A percentile compares a stretch with the other conserved stretches of the same genome.
Conservation (phyloP, 2,329 filamentous ascomycete species). For the Verticillium klebahnii region DNA sequence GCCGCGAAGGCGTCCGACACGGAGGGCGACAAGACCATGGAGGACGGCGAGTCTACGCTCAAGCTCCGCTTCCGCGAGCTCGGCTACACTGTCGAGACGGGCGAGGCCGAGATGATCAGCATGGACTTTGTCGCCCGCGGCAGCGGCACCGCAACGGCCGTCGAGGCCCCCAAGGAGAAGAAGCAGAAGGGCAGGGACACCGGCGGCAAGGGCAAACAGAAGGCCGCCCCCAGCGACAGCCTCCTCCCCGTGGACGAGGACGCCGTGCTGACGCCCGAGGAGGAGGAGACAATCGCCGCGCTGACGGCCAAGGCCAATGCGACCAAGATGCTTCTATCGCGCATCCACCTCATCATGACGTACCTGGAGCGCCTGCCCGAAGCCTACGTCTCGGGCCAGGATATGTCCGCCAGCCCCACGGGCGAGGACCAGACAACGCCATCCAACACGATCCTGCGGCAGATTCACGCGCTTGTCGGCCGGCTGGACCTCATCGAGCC, state of each 20-base stretch:
- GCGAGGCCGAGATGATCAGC: conserved; percentile 95
- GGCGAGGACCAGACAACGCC: conserved; percentile 33
- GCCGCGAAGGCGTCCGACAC: conserved; percentile 29
- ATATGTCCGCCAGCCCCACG: conserved; percentile 24
- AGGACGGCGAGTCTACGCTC: conserved; percentile 53
- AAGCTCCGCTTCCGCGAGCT: conserved; percentile 77
- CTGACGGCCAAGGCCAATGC: conserved; percentile 89
- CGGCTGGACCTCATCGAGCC: conserved; percentile 80
- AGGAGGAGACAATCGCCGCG: conserved; percentile 57
- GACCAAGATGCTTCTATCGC: conserved; percentile 83
- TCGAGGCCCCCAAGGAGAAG: conserved; percentile 29
- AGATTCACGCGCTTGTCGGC: conserved; percentile 79
- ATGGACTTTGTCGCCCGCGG: conserved; percentile 89
- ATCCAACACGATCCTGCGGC: conserved; percentile 74
- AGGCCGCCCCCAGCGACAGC: conserved; percentile 22
- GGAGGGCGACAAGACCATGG: conserved; percentile 62
- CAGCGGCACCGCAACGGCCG: conserved; percentile 71
- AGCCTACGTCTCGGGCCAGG: conserved; percentile 51
- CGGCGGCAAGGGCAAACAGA: conserved; percentile 19
- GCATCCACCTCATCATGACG: conserved; percentile 65
- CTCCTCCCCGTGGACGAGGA: conserved; percentile 19
- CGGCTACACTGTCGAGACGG: conserved; percentile 84
- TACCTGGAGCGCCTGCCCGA: conserved; percentile 73
- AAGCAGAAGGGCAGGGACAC: background rate
- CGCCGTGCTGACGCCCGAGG: conserved; percentile 49